These are phyloP conservation scores for Trapa bicornis DNA, from an alignment of 345 rosid genomes.

Conservation along the genomic window DNA sequence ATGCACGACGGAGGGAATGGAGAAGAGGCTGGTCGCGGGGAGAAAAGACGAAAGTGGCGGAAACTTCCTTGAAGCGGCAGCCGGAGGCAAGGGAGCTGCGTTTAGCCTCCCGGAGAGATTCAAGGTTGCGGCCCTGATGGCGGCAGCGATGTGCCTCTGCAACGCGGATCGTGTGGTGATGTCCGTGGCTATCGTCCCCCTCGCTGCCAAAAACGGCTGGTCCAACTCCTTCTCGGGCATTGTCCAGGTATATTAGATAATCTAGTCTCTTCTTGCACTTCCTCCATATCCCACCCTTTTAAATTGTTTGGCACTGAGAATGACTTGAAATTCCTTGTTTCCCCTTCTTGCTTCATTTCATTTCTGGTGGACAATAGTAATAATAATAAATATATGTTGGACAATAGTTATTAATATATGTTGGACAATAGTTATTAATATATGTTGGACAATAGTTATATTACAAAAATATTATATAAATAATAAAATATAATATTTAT, in stretches of 20 bases:
- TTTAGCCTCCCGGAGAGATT: slow-evolving; percentile 64
- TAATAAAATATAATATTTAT: no score
- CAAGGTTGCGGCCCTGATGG: slow-evolving; percentile 68
- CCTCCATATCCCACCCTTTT: no score
- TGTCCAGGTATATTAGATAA: slow-evolving; percentile 53
- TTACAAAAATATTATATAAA: no score
- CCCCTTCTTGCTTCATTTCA: no score
- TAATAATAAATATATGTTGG: no score
- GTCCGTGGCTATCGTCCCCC: slow-evolving; percentile 92
- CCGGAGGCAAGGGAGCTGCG: background rate
- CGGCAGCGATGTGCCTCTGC: slow-evolving; percentile 74
- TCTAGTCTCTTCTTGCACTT: no score
- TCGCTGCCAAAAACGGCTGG: slow-evolving; percentile 76
- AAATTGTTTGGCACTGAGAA: no score
- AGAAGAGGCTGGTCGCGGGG: slow-evolving; percentile 32
- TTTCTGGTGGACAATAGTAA: no score
- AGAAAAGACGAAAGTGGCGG: slow-evolving; percentile 23
- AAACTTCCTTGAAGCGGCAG: slow-evolving; percentile 11
- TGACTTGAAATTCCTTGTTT: no score
- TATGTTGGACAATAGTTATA: no score
- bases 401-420: no score
- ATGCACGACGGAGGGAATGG: slow-evolving; percentile 74
- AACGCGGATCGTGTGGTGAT: slow-evolving; percentile 89
- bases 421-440: no score
- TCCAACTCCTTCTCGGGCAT: slow-evolving; percentile 80